Conservation (phyloP, 805 yeast species). For the Spathaspora sp. region DNA sequence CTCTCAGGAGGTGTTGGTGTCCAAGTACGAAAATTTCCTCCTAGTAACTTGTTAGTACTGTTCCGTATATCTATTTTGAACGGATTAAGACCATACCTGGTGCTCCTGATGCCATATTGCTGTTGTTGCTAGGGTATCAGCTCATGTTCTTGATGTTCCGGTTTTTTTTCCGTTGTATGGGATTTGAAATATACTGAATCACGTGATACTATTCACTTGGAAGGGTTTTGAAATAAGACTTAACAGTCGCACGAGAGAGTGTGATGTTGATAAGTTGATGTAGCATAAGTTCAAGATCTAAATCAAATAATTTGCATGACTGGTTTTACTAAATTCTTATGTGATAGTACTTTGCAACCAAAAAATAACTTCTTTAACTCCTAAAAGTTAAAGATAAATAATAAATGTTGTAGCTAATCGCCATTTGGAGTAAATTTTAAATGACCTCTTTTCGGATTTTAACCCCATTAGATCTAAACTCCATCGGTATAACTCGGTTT, state of each 20-base stretch:
- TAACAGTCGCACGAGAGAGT: background rate
- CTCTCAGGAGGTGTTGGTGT: slow-evolving; percentile 93
- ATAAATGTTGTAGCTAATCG: too few relatives aligned
- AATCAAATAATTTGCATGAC: too few relatives aligned
- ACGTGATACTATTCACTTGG: background rate
- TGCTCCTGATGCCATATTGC: slow-evolving; percentile 34
- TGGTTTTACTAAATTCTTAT: too few relatives aligned
- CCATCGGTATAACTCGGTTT: background rate
- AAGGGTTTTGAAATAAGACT: background rate
- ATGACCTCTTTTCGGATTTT: too few relatives aligned
- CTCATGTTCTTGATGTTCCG: background rate
- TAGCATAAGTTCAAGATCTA: too few relatives aligned
- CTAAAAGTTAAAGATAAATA: too few relatives aligned
- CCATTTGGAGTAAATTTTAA: too few relatives aligned
- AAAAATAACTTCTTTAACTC: too few relatives aligned
- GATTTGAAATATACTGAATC: background rate
- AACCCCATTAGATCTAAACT: background rate
- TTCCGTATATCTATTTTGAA: background rate
- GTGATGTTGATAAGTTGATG: background rate
- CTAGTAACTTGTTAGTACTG: slow-evolving; percentile 9
- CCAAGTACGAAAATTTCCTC: slow-evolving; percentile 36
- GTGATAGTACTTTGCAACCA: too few relatives aligned
- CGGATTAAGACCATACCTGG: slow-evolving; percentile 23
- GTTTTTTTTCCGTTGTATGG: background rate
- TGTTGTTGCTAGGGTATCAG: background rate